Base-by-base conservation (phyloP, 83 land plant genomes). In the Picea mariana region DNA sequence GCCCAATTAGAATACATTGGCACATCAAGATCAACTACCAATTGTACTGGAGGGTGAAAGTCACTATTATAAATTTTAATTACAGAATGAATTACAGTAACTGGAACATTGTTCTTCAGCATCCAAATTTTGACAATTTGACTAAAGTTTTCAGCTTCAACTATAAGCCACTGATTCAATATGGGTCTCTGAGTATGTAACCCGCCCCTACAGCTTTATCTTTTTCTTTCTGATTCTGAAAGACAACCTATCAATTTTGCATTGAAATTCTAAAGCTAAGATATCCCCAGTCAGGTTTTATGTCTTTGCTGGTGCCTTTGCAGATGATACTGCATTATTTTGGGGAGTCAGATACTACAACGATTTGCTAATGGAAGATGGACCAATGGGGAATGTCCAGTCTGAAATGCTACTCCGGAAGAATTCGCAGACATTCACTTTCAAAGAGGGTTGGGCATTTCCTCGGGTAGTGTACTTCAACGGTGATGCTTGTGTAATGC, bases 271-370 rank as follows among this genome's bases (percentile, higher is more conserved):
- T 34, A 34, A 34, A 34, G 34, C 34, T 34, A 34, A 34, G 34
- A 34, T 34, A 34, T 34, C 49, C 47, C 47, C 6, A 44, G 47
- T 44, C 47, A 44, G 8, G 0, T 47, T 47, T 47, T 7, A 47
- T 47, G 15, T 11, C 58, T 11, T 12, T 55, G 58, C 58, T 55
- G 58, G 13, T 55, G 58, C 58, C 13, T 60, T 55, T 81, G 87
- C 90, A 94, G 97, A 93, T 85, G 95, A 93, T 65, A 89, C 94
- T n/a, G 91, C 84, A 31, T 83, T 94, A 84, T 88, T 94, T 31
- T 94, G 90, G 87, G 97, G 97, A 31, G 76, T 89, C 59, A 86
- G 87, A 71, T 93, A 78, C 79, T 93, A 86, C 92, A 93, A 94
- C 62, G 96, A 93, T 59, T 52, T 93, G 82, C 95, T 94, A 52